phyloP scores from a whole-genome alignment of 768 basidiomycete genomes.

The Leucogyrophana mollusca region DNA sequence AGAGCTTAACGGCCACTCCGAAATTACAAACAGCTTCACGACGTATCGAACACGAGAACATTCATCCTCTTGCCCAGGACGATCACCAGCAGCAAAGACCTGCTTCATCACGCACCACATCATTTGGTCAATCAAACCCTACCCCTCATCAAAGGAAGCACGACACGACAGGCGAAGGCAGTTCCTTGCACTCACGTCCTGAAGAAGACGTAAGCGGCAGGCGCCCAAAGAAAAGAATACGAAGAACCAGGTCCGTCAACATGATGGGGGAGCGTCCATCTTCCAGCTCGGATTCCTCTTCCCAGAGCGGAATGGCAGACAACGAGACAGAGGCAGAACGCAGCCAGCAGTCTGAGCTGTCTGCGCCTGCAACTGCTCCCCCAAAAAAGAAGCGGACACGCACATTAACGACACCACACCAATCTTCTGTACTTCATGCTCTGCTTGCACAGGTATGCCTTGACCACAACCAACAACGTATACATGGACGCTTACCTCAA shows the following conservation, averaged over 20 bases:
- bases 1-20: conserved; percentile 9
- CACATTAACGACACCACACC: conserved; percentile 85
- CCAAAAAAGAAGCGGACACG: conserved; percentile 72
- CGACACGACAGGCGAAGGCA: conserved; percentile 12
- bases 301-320: conserved; percentile 59
- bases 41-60: conserved; percentile 17
- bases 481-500: not conserved
- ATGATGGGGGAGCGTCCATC: conserved; percentile 26
- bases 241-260: conserved; percentile 4
- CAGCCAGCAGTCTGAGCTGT: conserved; percentile 39
- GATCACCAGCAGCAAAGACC: not conserved
- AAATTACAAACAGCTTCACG: conserved; percentile 13
- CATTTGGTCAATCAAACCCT: conserved; percentile 2
- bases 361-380: conserved; percentile 30
- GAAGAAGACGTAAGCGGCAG: conserved; percentile 19
- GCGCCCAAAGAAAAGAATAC: conserved; percentile 20
- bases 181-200: conserved; percentile 12
- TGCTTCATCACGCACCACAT: not conserved
- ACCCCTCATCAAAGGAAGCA: conserved; percentile 11
- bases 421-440: conserved; percentile 83
- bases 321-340: conserved; percentile 51
- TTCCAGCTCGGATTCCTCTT: conserved; percentile 38
- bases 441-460: conserved; percentile 75
- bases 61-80: not conserved
- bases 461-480: not conserved